Percentiles rank a stretch among this genome's conserved stretches.
These are phyloP conservation scores for Aspergillus sp. DNA, from an alignment of 2,329 filamentous ascomycete genomes.

Conservation along the genomic window DNA sequence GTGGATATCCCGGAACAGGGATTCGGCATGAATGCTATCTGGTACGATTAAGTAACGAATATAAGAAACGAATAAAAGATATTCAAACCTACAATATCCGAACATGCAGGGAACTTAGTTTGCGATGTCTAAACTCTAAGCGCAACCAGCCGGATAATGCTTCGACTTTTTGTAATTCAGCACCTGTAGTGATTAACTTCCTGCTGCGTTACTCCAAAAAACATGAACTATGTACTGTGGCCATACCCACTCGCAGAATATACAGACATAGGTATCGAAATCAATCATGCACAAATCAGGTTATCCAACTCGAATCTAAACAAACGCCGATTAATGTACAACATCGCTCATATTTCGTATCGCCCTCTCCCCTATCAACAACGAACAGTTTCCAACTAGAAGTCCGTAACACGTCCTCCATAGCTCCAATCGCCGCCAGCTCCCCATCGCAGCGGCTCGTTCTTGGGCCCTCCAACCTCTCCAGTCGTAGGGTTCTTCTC, in stretches of 20 bases:
- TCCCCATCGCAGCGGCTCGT: conserved; percentile 90
- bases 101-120: too few relatives aligned
- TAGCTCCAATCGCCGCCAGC: conserved; percentile 80
- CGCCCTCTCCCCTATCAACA: background rate
- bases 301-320: background rate
- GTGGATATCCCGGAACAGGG: conserved; percentile 80
- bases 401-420: conserved; percentile 93
- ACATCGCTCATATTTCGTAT: background rate
- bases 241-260: background rate
- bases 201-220: too few relatives aligned
- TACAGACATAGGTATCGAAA: background rate
- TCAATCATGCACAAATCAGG: background rate
- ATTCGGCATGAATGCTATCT: conserved; percentile 95
- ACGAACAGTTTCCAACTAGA: conserved; percentile 45
- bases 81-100: background rate
- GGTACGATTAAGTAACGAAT: conserved; percentile 66
- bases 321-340: background rate
- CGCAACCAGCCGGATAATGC: too few relatives aligned
- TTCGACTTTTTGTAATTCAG: too few relatives aligned
- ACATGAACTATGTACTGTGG: background rate
- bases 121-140: too few relatives aligned
- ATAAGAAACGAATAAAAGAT: background rate
- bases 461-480: conserved; percentile 95
- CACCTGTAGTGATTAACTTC: too few relatives aligned
- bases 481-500: conserved; percentile 91